Conservation (phyloP, 768 basidiomycete species). For the Cystobasidium onofrii region DNA sequence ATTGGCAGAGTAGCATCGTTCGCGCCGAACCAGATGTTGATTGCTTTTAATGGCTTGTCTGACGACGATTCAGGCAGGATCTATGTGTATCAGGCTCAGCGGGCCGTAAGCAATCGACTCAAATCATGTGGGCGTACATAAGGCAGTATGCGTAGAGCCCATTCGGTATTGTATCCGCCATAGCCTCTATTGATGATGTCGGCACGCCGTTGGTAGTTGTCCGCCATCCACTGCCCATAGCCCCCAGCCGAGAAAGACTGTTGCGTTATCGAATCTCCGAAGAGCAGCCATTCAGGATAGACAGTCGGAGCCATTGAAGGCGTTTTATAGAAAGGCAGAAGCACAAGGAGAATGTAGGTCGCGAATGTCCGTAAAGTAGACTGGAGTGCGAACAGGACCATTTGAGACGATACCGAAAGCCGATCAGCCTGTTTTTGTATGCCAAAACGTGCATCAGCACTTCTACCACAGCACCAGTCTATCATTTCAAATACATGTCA, state of each 20-base stretch:
- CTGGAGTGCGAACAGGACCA: too few species aligned
- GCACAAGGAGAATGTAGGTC: background rate
- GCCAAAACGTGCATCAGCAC: too few species aligned
- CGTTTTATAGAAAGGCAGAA: background rate
- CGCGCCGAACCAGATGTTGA: slow-evolving; percentile 34
- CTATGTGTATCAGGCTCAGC: too few species aligned
- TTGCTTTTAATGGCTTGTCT: slow-evolving; percentile 23
- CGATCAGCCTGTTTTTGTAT: too few species aligned
- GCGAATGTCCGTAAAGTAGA: too few species aligned
- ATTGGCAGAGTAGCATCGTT: slow-evolving; percentile 32
- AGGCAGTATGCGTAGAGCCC: slow-evolving; percentile 8
- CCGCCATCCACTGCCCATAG: slow-evolving; percentile 18
- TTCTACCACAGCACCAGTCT: too few species aligned
- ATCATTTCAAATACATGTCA: too few species aligned
- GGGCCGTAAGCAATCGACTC: too few species aligned
- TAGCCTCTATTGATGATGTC: slow-evolving; percentile 30
- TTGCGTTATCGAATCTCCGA: slow-evolving; percentile 29
- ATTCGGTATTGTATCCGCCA: slow-evolving; percentile 32
- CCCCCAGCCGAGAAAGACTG: slow-evolving; percentile 19
- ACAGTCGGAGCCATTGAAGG: background rate
- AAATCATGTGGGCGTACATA: background rate
- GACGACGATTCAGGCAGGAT: slow-evolving; percentile 3
- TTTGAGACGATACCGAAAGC: too few species aligned
- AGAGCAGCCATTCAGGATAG: slow-evolving; percentile 30
- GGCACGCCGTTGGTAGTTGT: slow-evolving; percentile 25